Evolutionary conservation across 495 filamentous ascomycete genomes (phyloP).

Genomic region (Xylaria grammica): DNA sequence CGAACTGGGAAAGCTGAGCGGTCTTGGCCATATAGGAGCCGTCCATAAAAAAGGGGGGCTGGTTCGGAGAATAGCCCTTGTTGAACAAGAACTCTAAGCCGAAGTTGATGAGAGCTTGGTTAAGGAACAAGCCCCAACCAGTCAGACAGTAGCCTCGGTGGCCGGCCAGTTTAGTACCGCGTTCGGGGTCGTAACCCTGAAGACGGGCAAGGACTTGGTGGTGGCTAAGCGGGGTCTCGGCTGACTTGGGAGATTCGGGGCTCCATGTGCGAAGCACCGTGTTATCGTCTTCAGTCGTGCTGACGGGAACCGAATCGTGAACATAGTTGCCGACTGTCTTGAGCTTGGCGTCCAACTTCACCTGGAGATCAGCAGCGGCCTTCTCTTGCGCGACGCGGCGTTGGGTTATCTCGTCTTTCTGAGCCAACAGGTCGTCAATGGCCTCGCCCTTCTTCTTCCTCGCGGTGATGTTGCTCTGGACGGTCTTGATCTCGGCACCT

Average conservation of each 20-base stretch:
- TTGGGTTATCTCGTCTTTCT: constrained; percentile 78
- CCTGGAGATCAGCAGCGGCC: constrained; percentile 73
- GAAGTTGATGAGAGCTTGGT: constrained; percentile 91
- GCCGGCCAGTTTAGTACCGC: constrained; percentile 92
- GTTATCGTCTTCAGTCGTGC: constrained; percentile 92
- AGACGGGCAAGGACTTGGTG: constrained; percentile 90
- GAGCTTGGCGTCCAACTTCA: constrained; percentile 73
- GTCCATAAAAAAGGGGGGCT: constrained; percentile 96
- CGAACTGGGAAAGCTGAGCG: constrained; percentile 94
- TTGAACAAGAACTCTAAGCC: constrained; percentile 83
- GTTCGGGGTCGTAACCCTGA: constrained; percentile 91
- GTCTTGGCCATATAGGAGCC: constrained; percentile 98
- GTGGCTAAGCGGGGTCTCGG: constrained; percentile 75
- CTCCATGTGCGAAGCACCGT: constrained; percentile 75
- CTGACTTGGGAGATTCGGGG: constrained; percentile 71
- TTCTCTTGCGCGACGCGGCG: constrained; percentile 80
- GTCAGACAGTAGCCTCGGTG: constrained; percentile 94
- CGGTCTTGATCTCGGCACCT: constrained; percentile 79
- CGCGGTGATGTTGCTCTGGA: constrained; percentile 85
- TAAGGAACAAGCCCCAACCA: constrained; percentile 90
- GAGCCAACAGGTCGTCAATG: constrained; percentile 66
- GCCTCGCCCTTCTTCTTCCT: constrained; percentile 90
- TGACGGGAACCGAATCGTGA: constrained; percentile 88
- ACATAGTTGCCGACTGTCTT: constrained; percentile 92
- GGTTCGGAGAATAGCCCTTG: constrained; percentile 83